Conservation (phyloP, 139 green algal species). For the Astrephomene gubernaculifera region DNA sequence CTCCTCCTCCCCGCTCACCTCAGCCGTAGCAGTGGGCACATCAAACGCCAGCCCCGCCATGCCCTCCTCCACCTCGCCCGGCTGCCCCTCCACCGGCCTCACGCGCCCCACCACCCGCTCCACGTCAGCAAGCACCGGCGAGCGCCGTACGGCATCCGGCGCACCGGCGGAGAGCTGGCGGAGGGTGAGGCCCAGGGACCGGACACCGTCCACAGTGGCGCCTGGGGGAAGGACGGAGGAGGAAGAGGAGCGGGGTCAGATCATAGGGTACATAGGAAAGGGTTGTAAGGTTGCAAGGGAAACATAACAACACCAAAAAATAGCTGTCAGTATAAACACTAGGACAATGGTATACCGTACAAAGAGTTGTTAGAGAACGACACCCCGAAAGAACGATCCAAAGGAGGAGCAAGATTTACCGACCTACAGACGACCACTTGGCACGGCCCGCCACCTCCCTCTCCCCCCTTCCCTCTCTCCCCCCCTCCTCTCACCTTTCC, state of each 20-base stretch:
- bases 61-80: background rate
- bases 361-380: too few relatives aligned
- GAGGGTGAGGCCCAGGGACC: slow-evolving; percentile 17
- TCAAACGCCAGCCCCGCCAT: slow-evolving; percentile 86
- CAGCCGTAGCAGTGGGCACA: slow-evolving; percentile 64
- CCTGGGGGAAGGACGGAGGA: background rate
- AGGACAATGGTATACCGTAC: too few relatives aligned
- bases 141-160: background rate
- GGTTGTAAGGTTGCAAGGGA: too few relatives aligned
- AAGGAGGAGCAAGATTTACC: background rate
- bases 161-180: background rate
- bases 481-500: background rate
- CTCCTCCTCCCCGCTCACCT: slow-evolving; percentile 6
- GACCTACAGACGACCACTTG: background rate
- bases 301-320: too few relatives aligned
- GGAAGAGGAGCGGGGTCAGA: background rate
- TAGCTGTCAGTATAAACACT: too few relatives aligned
- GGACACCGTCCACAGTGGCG: slow-evolving; percentile 6
- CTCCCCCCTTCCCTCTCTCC: background rate
- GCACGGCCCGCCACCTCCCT: background rate
- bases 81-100: slow-evolving; percentile 58
- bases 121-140: slow-evolving; percentile 1
- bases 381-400: background rate
- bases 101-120: slow-evolving; percentile 68
- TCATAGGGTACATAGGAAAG: background rate